A percentile compares a stretch with the other conserved stretches of the same genome.
Evolutionary conservation across 1,284 basidiomycete species (phyloP).

Genomic region (Farysia itapuensis): DNA sequence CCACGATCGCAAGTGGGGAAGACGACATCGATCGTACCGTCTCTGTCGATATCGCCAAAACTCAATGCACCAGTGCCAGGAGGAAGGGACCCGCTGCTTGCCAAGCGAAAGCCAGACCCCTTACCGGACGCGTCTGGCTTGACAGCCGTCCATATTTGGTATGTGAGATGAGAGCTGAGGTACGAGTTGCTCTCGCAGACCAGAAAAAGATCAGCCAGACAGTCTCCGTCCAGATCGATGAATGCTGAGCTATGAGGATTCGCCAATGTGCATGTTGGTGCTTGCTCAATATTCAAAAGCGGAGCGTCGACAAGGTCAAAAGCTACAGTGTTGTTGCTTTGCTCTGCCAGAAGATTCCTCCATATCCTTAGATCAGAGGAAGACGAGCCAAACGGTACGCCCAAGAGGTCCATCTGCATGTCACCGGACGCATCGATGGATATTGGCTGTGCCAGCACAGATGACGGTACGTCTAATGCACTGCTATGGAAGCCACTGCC

Average conservation of each 20-base stretch:
- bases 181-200: constrained; percentile 69
- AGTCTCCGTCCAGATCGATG: constrained; percentile 94
- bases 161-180: constrained; percentile 62
- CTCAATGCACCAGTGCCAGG: constrained; percentile 75
- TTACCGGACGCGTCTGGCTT: constrained; percentile 19
- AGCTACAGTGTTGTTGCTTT: constrained; percentile 9
- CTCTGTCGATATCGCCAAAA: constrained; percentile 92
- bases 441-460: constrained; percentile 77
- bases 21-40: constrained; percentile 93
- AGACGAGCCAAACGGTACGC: constrained; percentile 64
- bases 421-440: constrained; percentile 82
- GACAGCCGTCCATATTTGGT: constrained; percentile 78
- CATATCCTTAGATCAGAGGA: constrained; percentile 35
- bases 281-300: constrained; percentile 10
- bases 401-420: constrained; percentile 84
- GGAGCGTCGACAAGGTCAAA: constrained; percentile 21
- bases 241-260: constrained; percentile 92
- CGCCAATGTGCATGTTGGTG: constrained; percentile 69
- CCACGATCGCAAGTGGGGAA: constrained; percentile 74
- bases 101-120: constrained; percentile 71
- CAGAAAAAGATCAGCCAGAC: constrained; percentile 88
- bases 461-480: constrained; percentile 66
- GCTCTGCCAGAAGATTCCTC: constrained; percentile 36
- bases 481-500: constrained; percentile 29
- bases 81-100: constrained; percentile 73